phyloP scores from a whole-genome alignment of 2,329 filamentous ascomycete species.

The Pseudogymnoascus sp. region DNA sequence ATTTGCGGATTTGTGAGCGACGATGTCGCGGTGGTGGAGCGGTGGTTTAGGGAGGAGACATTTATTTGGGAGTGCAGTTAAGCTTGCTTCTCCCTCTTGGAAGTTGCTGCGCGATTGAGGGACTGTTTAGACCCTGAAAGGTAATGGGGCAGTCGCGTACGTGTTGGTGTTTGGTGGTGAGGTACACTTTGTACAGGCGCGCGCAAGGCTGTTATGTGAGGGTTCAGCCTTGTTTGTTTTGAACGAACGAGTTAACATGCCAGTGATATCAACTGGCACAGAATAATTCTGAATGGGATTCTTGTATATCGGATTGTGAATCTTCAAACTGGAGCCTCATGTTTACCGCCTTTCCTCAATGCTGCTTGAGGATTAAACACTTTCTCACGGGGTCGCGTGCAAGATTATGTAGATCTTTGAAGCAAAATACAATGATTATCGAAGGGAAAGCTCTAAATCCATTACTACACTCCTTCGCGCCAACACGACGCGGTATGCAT shows the following conservation, averaged over 20 bases:
- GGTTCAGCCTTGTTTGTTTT: conserved; percentile 3
- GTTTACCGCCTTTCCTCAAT: not conserved
- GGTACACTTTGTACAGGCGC: not conserved
- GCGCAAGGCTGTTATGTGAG: not conserved
- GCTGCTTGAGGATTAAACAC: not conserved
- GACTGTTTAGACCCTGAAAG: conserved; percentile 7
- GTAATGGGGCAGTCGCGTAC: not conserved
- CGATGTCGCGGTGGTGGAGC: not conserved
- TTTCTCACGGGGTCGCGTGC: not conserved
- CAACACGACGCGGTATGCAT: conserved; percentile 1
- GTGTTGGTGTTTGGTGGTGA: not conserved
- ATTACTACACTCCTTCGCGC: conserved; percentile 6
- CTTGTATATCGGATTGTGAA: not conserved
- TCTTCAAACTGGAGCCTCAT: not conserved
- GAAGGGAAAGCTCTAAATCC: conserved; percentile 7
- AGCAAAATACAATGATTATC: conserved; percentile 7
- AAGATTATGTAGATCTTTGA: not conserved
- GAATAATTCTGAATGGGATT: not conserved
- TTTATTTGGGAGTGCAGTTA: not conserved
- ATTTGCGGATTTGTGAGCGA: not conserved
- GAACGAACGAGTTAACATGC: not conserved
- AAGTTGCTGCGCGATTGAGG: conserved; percentile 3
- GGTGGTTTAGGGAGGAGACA: not conserved
- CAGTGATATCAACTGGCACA: not conserved
- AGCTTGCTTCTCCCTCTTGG: not conserved